phyloP scores from a whole-genome alignment of 805 yeast species.

The Sporopachydermia lactativora region DNA sequence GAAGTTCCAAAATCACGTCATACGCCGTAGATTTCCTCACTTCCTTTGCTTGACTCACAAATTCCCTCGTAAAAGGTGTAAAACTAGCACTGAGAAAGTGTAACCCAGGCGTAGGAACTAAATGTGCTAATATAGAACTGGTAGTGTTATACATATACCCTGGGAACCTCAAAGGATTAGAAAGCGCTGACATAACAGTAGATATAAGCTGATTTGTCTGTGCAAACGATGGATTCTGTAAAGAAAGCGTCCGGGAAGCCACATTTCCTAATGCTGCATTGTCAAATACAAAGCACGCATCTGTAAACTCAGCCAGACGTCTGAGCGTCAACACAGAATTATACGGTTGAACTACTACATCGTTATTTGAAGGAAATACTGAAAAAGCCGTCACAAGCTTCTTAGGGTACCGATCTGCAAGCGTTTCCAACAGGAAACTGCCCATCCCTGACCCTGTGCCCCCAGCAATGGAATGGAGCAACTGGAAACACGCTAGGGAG shows the following conservation, averaged over 20 bases:
- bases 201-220: conserved; percentile 81
- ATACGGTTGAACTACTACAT: conserved; percentile 97
- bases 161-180: conserved; percentile 85
- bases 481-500: conserved; percentile 77
- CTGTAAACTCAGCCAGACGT: conserved; percentile 73
- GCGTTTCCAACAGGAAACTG: conserved; percentile 58
- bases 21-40: conserved; percentile 64
- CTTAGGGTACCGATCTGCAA: conserved; percentile 72
- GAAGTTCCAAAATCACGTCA: conserved; percentile 71
- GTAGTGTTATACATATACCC: conserved; percentile 80
- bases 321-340: conserved; percentile 74
- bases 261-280: conserved; percentile 70
- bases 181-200: conserved; percentile 67
- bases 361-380: conserved; percentile 70
- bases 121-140: conserved; percentile 65
- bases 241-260: conserved; percentile 47
- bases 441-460: conserved; percentile 98
- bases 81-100: conserved; percentile 64
- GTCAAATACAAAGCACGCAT: conserved; percentile 80
- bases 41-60: conserved; percentile 42
- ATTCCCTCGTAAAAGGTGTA: conserved; percentile 57
- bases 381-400: conserved; percentile 76
- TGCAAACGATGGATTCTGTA: conserved; percentile 47
- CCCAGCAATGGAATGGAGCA: conserved; percentile 92
- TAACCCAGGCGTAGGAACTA: conserved; percentile 75